phyloP scores from a whole-genome alignment of 345 rosid species.

The Pelargonium nanum region DNA sequence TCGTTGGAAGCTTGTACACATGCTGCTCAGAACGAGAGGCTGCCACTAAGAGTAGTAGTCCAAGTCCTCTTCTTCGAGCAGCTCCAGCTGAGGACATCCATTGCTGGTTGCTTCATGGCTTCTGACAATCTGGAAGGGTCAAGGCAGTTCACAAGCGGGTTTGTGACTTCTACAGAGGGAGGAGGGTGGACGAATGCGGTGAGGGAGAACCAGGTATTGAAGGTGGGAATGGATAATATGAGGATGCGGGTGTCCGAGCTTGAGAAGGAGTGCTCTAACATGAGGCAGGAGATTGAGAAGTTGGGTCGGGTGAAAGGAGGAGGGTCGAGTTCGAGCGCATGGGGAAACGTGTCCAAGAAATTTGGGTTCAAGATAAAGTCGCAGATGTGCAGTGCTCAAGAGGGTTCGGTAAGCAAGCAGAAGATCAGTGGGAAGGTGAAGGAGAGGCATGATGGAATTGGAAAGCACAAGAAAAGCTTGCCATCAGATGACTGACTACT shows the following conservation, averaged over 20 bases:
- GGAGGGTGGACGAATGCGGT: conserved; percentile 86
- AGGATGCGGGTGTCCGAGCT: conserved; percentile 85
- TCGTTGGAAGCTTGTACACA: conserved; percentile 97
- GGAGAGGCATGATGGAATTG: conserved; percentile 40
- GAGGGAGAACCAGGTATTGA: conserved; percentile 89
- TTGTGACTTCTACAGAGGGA: conserved; percentile 63
- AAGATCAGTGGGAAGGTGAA: conserved; percentile 48
- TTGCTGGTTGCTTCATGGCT: conserved; percentile 88
- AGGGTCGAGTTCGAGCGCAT: conserved; percentile 15
- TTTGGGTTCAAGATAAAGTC: conserved; percentile 82
- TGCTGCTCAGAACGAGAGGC: conserved; percentile 92
- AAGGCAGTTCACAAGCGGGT: conserved; percentile 72
- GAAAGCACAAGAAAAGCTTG: conserved; percentile 52
- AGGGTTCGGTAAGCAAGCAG: conserved; percentile 69
- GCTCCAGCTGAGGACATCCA: conserved; percentile 95
- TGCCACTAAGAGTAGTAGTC: conserved; percentile 76
- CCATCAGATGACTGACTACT: conserved; percentile 29
- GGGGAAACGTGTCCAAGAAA: conserved; percentile 46
- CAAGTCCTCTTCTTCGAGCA: conserved; percentile 99
- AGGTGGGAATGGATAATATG: conserved; percentile 97
- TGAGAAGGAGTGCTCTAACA: conserved; percentile 64
- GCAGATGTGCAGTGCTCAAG: conserved; percentile 94
- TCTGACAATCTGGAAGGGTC: conserved; percentile 93
- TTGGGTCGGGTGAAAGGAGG: conserved; percentile 35
- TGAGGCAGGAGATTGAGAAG: conserved; percentile 93